phyloP scores from a whole-genome alignment of 441 rosid genomes.

The Bruguiera hainesii region DNA sequence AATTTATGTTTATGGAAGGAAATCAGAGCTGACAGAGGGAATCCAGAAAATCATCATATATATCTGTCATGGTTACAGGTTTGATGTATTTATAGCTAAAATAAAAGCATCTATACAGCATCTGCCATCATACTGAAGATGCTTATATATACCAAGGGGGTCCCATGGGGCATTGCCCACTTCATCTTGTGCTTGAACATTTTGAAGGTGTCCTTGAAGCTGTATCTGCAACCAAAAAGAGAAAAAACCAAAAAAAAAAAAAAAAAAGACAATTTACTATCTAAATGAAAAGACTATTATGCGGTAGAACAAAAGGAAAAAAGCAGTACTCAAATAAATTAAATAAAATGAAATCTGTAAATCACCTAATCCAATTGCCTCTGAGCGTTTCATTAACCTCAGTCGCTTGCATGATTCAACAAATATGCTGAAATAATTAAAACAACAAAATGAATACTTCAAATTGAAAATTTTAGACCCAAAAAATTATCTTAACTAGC shows the following conservation, averaged over 20 bases:
- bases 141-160: neutral
- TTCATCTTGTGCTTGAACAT: slow-evolving; percentile 33
- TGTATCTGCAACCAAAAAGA: slow-evolving; percentile 15
- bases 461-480: neutral
- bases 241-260: neutral
- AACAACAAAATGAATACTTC: neutral
- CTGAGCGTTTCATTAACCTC: slow-evolving; percentile 62
- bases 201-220: slow-evolving; percentile 38
- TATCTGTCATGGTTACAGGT: too few species aligned
- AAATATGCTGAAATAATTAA: slow-evolving; percentile 46
- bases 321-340: too few species aligned
- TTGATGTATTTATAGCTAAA: too few species aligned
- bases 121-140: slow-evolving; percentile 21
- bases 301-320: too few species aligned
- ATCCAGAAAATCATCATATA: too few species aligned
- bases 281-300: too few species aligned
- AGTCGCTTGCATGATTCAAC: slow-evolving; percentile 62
- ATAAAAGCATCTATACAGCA: neutral
- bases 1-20: too few species aligned
- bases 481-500: neutral
- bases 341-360: neutral
- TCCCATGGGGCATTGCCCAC: neutral
- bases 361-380: slow-evolving; percentile 42
- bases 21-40: too few species aligned
- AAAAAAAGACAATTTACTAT: neutral